Evolutionary conservation across 139 green algal species (phyloP), one percentile per base, ranked within the genome.

Genomic region (Gonium pectorale): DNA sequence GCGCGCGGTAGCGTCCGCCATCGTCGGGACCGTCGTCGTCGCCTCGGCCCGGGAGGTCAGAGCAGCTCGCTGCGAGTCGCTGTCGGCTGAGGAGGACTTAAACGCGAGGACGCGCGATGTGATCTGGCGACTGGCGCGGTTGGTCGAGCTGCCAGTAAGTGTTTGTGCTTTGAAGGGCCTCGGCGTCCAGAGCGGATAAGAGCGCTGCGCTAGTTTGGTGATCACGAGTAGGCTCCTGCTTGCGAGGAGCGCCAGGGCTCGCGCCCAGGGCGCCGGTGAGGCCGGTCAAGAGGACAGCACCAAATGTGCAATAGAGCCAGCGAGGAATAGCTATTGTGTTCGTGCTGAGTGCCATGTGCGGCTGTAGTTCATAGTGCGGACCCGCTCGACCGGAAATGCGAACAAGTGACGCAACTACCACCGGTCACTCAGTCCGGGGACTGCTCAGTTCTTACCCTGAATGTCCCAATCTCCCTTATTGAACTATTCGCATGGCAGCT

Each of bases 191-290:
- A 31, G 77, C 43, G 44, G 44, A 31, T 74, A 83, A 21, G 43
- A 74, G 33, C 27, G 74, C 43, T 15, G 41, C 33, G 40, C 27
- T 62, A 62, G 43, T 33, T 56, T 24, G 37, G 51, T 74, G 59
- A 73, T 83, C 77, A 83, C 77, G 77, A 82, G 56, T 7, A 67
- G 38, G 26, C 24, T 59, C 11, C 38, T 3, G 15, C 17, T 13
- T 19, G 73, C n/a, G n/a, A n/a, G 33, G 3, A 72, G 75, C 41
- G 75, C 75, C 75, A 82, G 73, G 22, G 49, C 46, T 46, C 44
- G 9, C 67, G 29, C 67, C 15, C 15, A 31, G 41, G 68, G 68
- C n/a, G 43, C 27, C 60, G 11, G 29, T 6, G 31, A n/a, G n/a
- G n/a, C n/a, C n/a, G 8, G 44, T 77, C 41, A 77, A 22, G 43